Evolutionary conservation across 805 yeast species (phyloP).

Genomic region (Kodamaea jinghongensis): DNA sequence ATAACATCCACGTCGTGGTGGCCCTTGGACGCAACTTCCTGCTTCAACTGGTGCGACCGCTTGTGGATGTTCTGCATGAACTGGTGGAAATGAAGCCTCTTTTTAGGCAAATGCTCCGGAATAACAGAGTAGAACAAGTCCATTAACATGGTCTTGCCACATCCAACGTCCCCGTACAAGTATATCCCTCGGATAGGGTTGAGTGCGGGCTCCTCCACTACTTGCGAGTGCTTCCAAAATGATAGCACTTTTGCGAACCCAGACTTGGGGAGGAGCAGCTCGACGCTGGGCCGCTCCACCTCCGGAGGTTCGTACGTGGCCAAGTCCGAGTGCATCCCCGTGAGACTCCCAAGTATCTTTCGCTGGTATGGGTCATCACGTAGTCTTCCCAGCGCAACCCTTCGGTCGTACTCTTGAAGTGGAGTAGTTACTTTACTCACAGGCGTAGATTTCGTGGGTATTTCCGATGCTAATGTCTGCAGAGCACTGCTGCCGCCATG

Average conservation of each 20-base stretch:
- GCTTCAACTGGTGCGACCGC: slow-evolving; percentile 71
- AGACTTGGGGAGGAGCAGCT: slow-evolving; percentile 48
- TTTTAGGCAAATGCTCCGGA: slow-evolving; percentile 73
- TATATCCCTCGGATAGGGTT: slow-evolving; percentile 74
- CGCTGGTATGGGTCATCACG: slow-evolving; percentile 81
- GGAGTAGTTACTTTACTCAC: slow-evolving; percentile 33
- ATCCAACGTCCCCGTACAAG: slow-evolving; percentile 95
- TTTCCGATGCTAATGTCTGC: too few species aligned
- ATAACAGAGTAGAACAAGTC: slow-evolving; percentile 86
- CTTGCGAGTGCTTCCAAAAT: slow-evolving; percentile 6
- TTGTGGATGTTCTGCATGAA: slow-evolving; percentile 95
- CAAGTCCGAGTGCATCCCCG: slow-evolving; percentile 56
- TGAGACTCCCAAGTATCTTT: slow-evolving; percentile 60
- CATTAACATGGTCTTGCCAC: slow-evolving; percentile 98
- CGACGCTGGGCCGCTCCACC: slow-evolving; percentile 51
- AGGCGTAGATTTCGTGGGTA: too few species aligned
- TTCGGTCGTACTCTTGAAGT: slow-evolving; percentile 47
- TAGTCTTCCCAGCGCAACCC: slow-evolving; percentile 49
- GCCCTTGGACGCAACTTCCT: background rate
- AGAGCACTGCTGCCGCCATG: too few species aligned
- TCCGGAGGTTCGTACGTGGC: slow-evolving; percentile 59
- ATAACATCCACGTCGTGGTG: slow-evolving; percentile 71
- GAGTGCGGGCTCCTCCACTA: slow-evolving; percentile 19
- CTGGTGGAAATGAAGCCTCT: slow-evolving; percentile 90
- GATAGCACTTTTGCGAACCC: slow-evolving; percentile 22